phyloP scores from a whole-genome alignment of 1,284 basidiomycete genomes.

The Vanrija pseudolonga region DNA sequence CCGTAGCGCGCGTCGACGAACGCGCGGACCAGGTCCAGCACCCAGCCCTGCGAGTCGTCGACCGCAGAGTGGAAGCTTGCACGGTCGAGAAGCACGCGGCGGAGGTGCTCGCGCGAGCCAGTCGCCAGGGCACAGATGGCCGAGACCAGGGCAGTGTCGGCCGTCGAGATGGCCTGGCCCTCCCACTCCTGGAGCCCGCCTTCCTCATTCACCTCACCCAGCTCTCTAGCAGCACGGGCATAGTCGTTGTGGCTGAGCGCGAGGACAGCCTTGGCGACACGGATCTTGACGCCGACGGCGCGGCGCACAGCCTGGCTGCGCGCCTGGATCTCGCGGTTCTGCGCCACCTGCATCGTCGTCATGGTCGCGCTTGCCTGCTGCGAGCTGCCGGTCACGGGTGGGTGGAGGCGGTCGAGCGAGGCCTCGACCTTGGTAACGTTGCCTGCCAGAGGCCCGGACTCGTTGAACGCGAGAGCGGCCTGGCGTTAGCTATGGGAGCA shows the following conservation, averaged over 20 bases:
- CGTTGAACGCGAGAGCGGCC: conserved; percentile 36
- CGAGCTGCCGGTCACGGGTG: conserved; percentile 7
- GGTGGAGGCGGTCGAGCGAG: conserved; percentile 35
- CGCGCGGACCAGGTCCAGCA: conserved; percentile 34
- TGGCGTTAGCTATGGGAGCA: conserved; percentile 8
- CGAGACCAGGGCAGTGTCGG: conserved; percentile 33
- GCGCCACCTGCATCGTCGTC: conserved; percentile 34
- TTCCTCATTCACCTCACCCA: conserved; percentile 31
- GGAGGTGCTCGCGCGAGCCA: conserved; percentile 24
- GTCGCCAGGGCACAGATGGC: conserved; percentile 34
- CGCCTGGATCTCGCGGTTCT: conserved; percentile 25
- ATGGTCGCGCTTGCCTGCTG: conserved; percentile 18
- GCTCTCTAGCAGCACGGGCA: conserved; percentile 27
- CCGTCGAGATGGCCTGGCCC: conserved; percentile 34
- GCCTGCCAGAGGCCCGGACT: conserved; percentile 25
- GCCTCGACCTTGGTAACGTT: conserved; percentile 41
- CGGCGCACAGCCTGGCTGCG: conserved; percentile 18
- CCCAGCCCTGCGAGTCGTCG: conserved; percentile 34
- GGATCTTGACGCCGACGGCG: conserved; percentile 26
- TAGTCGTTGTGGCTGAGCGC: conserved; percentile 24
- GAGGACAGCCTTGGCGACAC: conserved; percentile 32
- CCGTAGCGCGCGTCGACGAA: conserved; percentile 40
- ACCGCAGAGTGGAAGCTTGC: conserved; percentile 30
- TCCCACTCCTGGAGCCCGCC: conserved; percentile 42
- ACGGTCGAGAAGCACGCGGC: conserved; percentile 30